Evolutionary conservation across 2,329 filamentous ascomycete genomes (phyloP).

Genomic region (Trichoderma harzianum): DNA sequence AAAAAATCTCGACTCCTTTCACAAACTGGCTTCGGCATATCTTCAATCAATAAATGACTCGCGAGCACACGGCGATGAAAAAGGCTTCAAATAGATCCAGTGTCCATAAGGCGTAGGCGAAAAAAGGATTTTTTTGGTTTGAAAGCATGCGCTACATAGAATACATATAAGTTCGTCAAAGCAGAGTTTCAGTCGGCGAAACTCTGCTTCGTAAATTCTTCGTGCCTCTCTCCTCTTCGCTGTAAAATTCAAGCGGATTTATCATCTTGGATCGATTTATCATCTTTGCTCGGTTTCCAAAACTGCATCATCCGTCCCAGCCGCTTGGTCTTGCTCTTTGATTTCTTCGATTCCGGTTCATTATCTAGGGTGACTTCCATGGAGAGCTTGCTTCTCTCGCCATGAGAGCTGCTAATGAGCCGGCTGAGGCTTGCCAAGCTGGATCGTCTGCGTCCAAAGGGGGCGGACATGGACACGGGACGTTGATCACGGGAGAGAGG

Average conservation of each 20-base stretch:
- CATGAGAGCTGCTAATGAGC: conserved; percentile 70
- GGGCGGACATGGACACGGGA: conserved; percentile 58
- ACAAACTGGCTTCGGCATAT: neutral
- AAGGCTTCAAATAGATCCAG: conserved; percentile 14
- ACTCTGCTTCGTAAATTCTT: conserved; percentile 11
- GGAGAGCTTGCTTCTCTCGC: conserved; percentile 70
- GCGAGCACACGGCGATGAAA: conserved; percentile 11
- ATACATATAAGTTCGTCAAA: conserved; percentile 37
- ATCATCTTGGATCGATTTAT: conserved; percentile 20
- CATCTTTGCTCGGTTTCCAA: conserved; percentile 62
- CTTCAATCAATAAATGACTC: neutral
- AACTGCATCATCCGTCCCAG: conserved; percentile 75
- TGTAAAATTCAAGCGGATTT: conserved; percentile 24
- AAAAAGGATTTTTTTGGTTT: neutral
- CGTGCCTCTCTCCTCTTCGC: neutral
- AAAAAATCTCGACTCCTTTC: neutral
- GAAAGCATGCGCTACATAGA: conserved; percentile 36
- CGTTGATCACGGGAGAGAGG: conserved; percentile 52
- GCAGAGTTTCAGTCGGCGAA: conserved; percentile 19
- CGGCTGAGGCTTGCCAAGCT: conserved; percentile 75
- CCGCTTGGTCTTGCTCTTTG: conserved; percentile 62
- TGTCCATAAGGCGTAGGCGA: conserved; percentile 9
- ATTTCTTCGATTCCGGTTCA: conserved; percentile 52
- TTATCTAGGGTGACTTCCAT: conserved; percentile 60
- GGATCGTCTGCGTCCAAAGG: conserved; percentile 67